Base-by-base conservation (phyloP, 2,329 filamentous ascomycete species). In the Penicillium italicum region DNA sequence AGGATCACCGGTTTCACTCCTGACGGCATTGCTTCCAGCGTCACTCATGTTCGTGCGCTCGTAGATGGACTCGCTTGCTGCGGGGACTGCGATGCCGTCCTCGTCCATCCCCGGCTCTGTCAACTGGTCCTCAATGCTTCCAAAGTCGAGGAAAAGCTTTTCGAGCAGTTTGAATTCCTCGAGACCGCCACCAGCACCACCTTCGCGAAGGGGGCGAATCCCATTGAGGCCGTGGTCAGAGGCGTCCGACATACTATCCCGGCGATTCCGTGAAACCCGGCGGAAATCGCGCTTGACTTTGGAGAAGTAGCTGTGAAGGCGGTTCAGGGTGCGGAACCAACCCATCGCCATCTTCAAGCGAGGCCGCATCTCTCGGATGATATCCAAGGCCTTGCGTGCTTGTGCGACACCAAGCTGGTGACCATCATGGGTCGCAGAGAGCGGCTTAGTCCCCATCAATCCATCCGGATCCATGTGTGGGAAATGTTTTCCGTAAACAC, bases 381-480 rank as follows among this genome's bases (percentile, higher is more conserved):
- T 70, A 45, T 73, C 71, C 36, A 76, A 62, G 5, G 67, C 69
- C 49, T 73, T 72, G 24, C 74, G 69, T 16, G 69, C 64, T 50
- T 75, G 72, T 16, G 60, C 56, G 30, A 69, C 69, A 11, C 71
- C 72, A n/a, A 56, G 55, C 37, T 68, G 66, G 16, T 66, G 62
- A 37, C 66, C 63, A 47, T 70, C 65, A 34, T 65, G 63, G 26
- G 59, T 56, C 5, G 65, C 55, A 3, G 63, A 62, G 5, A 62
- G 62, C 4, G 65, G 61, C 31, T 68, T 71, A 1, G 65, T 55
- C 5, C 76, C 76, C 63, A 83, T 68, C 53, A 75, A 75, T 10
- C 77, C 76, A 9, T 81, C 75, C 0, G 77, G 74, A 55, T 84
- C 82, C 80, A 84, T 82, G 62, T 79, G 77, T 1, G 77, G 76